A percentile compares a stretch with the other conserved stretches of the same genome.
Conservation (phyloP, 2,329 filamentous ascomycete genomes). For the Monascus ruber region DNA sequence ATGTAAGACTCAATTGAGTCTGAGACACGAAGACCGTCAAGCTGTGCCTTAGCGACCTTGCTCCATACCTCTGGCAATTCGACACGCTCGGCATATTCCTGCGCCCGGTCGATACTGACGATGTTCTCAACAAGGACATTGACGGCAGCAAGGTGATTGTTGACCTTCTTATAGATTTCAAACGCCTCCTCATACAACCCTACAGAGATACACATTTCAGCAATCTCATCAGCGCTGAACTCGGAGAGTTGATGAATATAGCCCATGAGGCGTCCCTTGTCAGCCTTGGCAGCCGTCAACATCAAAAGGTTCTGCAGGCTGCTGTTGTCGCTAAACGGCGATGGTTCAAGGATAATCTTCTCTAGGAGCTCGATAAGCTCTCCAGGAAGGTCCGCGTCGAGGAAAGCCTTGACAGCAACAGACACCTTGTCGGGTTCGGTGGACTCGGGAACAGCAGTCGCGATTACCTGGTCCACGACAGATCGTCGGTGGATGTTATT, state of each 20-base stretch:
- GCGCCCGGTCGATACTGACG: slow-evolving; percentile 94
- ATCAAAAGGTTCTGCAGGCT: slow-evolving; percentile 93
- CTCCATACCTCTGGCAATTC: slow-evolving; percentile 96
- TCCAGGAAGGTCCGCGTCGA: slow-evolving; percentile 77
- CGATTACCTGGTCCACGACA: slow-evolving; percentile 89
- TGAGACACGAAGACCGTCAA: slow-evolving; percentile 84
- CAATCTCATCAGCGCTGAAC: slow-evolving; percentile 88
- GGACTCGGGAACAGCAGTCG: slow-evolving; percentile 86
- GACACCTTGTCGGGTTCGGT: slow-evolving; percentile 91
- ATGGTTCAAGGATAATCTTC: slow-evolving; percentile 99
- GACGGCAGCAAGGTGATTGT: slow-evolving; percentile 74
- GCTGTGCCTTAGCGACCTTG: slow-evolving; percentile 92
- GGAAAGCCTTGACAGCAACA: slow-evolving; percentile 84
- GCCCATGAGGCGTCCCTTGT: slow-evolving; percentile 87
- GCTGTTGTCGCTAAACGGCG: slow-evolving; percentile 93
- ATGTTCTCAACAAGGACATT: slow-evolving; percentile 92
- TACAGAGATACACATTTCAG: slow-evolving; percentile 83
- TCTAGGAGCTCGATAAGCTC: slow-evolving; percentile 96
- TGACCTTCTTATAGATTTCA: slow-evolving; percentile 96
- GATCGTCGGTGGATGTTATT: slow-evolving; percentile 94
- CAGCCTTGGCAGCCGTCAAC: slow-evolving; percentile 91
- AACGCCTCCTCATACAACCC: slow-evolving; percentile 95
- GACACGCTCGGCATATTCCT: slow-evolving; percentile 89
- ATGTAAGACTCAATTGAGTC: slow-evolving; percentile 97
- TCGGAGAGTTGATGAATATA: slow-evolving; percentile 87